Base-by-base conservation (phyloP, 306 rosid species). In the Quercus berberidifolia region DNA sequence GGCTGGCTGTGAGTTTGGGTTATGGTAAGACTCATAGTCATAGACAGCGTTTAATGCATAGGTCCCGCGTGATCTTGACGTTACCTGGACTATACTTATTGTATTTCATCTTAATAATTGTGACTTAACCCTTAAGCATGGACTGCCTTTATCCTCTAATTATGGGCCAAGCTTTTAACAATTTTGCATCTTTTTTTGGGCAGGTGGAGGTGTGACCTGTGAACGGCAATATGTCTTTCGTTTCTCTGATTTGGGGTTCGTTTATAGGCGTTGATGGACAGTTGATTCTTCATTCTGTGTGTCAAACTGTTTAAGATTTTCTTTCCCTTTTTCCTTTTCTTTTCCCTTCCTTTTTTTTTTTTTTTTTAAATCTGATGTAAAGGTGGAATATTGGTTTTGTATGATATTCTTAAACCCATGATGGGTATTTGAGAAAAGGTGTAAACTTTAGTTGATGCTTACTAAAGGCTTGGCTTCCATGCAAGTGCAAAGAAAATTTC, bases 351-450 rank as follows among this genome's bases (percentile, higher is more conserved):
- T 8, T 20, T 31, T 35, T 69, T n/a, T 41, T n/a, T 31, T 35
- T 69, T n/a, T 41, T 65, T 3, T 35, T 69, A 63, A 52, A 12
- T 82, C 15, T 62, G n/a, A 14, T 71, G 81, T 74, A 55, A 72
- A 51, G 82, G 15, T 18, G 28, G 79, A 74, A 19, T 54, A 78
- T 69, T 67, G 23, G 26, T 67, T 21, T 38, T 70, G 46, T 76
- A 46, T 73, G 82, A 70, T 41, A 76, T 74, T 81, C 68, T 41
- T 73, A 17, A 76, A 70, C 11, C 64, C 79, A 17, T 35, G 54
- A 5, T 55, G 80, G 76, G 78, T 25, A 17, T 85, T 20, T 17
- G 79, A 56, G 81, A 87, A 87, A 35, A 89, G 73, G 23, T 83
- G 81, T 54, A 83, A 78, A 70, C 86, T 58, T 4, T 74, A 0